phyloP scores from a whole-genome alignment of 2,329 filamentous ascomycete species.

The Fusarium sp. region DNA sequence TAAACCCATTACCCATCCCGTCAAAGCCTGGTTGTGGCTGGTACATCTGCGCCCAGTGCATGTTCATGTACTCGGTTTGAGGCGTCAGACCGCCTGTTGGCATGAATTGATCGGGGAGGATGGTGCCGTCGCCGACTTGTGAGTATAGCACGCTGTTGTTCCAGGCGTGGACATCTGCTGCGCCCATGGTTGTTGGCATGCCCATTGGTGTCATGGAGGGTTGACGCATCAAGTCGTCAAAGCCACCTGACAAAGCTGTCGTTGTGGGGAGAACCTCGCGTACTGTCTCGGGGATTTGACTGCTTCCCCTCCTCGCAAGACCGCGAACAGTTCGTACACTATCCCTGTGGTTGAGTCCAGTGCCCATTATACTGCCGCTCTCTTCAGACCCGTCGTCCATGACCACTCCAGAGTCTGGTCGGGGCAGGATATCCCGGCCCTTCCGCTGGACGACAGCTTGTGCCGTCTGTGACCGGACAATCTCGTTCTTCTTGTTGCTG shows the following conservation, averaged over 20 bases:
- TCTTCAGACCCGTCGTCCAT: constrained; percentile 54
- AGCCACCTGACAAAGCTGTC: constrained; percentile 14
- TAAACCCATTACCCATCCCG: constrained; percentile 33
- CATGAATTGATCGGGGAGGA: constrained; percentile 41
- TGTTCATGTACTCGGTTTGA: constrained; percentile 39
- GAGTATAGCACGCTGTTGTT: constrained; percentile 42
- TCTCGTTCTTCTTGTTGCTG: constrained; percentile 53
- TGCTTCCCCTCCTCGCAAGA: constrained; percentile 33
- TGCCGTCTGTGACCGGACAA: constrained; percentile 23
- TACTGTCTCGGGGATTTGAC: constrained; percentile 38
- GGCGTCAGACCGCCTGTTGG: constrained; percentile 34
- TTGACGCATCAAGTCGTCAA: constrained; percentile 37
- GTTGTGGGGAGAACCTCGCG: constrained; percentile 29
- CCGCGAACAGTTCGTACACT: constrained; percentile 46
- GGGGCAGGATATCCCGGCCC: constrained; percentile 39
- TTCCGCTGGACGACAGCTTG: constrained; percentile 39
- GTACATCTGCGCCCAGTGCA: constrained; percentile 42
- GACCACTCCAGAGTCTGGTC: constrained; percentile 53
- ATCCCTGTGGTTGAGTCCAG: constrained; percentile 41
- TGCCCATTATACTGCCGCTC: constrained; percentile 45
- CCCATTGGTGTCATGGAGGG: constrained; percentile 32
- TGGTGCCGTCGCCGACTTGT: constrained; percentile 26
- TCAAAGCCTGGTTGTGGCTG: constrained; percentile 37
- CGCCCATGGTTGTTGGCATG: constrained; percentile 22
- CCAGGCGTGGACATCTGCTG: constrained; percentile 44